Conservation (phyloP, 1,284 basidiomycete species). For the Ganoderma lingzhi region DNA sequence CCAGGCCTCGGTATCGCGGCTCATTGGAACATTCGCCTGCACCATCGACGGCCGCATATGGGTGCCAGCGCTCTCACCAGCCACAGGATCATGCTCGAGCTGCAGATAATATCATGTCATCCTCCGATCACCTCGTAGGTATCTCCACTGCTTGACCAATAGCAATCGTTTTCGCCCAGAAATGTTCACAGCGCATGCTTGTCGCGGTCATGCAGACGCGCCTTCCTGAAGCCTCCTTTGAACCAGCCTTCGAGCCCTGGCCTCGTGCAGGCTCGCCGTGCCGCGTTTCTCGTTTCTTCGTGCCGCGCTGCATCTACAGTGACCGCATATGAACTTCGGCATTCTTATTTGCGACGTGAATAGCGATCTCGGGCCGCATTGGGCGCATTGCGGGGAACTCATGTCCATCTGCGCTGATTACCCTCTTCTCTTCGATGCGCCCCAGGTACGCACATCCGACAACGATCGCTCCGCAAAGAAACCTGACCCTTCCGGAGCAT, state of each 20-base stretch:
- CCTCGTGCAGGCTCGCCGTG: constrained; percentile 27
- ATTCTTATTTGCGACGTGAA: constrained; percentile 11
- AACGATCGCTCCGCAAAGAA: background rate
- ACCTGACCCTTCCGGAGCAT: background rate
- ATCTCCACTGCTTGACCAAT: constrained; percentile 28
- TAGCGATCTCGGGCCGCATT: constrained; percentile 9
- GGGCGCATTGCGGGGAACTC: constrained; percentile 4
- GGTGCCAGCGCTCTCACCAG: constrained; percentile 25
- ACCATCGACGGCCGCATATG: constrained; percentile 23
- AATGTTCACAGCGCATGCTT: constrained; percentile 33
- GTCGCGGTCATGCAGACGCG: constrained; percentile 25
- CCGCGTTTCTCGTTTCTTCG: constrained; percentile 21
- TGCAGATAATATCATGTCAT: constrained; percentile 36
- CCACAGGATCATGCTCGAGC: constrained; percentile 32
- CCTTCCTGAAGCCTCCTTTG: constrained; percentile 27
- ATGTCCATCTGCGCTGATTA: constrained; percentile 8
- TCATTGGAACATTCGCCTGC: constrained; percentile 27
- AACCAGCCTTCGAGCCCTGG: constrained; percentile 21
- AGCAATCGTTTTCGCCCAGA: constrained; percentile 16
- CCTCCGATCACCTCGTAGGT: constrained; percentile 36
- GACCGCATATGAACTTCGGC: background rate
- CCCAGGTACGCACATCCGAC: background rate
- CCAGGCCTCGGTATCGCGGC: constrained; percentile 24
- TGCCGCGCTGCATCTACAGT: constrained; percentile 6
- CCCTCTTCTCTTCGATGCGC: background rate